Evolutionary conservation across 2,329 filamentous ascomycete genomes (phyloP).

Genomic region (Orbilia ellipsospora): DNA sequence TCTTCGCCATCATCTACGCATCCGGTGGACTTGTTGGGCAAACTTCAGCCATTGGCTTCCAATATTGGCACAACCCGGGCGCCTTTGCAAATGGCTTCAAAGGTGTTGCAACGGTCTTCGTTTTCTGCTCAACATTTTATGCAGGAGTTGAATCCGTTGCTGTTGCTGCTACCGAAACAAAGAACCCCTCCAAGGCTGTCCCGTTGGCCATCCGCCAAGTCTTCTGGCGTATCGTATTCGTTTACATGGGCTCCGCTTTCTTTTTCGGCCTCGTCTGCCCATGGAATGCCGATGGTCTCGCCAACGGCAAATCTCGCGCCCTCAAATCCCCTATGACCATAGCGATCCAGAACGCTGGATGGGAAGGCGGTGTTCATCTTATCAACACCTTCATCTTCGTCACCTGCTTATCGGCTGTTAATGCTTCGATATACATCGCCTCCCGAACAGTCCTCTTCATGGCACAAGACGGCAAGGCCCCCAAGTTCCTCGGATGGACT

Average conservation of each 20-base stretch:
- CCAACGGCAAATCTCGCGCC: conserved; percentile 72
- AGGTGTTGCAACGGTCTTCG: conserved; percentile 70
- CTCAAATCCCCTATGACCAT: conserved; percentile 79
- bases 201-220: conserved; percentile 78
- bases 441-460: conserved; percentile 52
- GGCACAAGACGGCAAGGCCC: conserved; percentile 52
- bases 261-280: conserved; percentile 81
- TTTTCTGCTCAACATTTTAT: conserved; percentile 74
- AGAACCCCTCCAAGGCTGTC: conserved; percentile 77
- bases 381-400: conserved; percentile 64
- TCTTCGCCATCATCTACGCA: conserved; percentile 79
- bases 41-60: conserved; percentile 73
- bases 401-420: conserved; percentile 46
- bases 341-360: conserved; percentile 78
- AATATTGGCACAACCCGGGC: conserved; percentile 76
- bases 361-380: conserved; percentile 77
- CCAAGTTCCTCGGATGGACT: conserved; percentile 51
- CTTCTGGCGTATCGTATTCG: conserved; percentile 76
- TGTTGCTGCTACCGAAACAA: conserved; percentile 80
- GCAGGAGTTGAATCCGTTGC: conserved; percentile 81
- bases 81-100: conserved; percentile 74
- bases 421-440: conserved; percentile 51
- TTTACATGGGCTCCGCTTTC: conserved; percentile 77
- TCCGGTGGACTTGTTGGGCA: conserved; percentile 74
- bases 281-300: conserved; percentile 73